Percentiles rank a stretch among this genome's conserved stretches.
Evolutionary conservation across 768 basidiomycete genomes (phyloP).

Genomic region (Pleurotus giganteus): DNA sequence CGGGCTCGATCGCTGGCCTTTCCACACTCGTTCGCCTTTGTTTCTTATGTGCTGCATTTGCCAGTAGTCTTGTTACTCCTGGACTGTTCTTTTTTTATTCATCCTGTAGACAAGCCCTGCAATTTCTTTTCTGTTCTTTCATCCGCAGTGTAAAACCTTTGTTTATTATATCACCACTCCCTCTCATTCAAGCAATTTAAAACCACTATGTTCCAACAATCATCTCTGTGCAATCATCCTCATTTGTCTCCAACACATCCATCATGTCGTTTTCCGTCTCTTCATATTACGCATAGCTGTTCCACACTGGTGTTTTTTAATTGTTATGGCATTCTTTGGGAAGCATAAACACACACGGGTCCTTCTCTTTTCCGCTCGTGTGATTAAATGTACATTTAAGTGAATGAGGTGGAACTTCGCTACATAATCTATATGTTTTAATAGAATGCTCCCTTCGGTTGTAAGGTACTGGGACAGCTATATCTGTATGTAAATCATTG

Average conservation of each 20-base stretch:
- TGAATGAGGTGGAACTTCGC: background rate
- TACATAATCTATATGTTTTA: background rate
- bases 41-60: background rate
- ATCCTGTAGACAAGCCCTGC: constrained; percentile 1
- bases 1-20: background rate
- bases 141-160: constrained; percentile 9
- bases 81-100: constrained; percentile 2
- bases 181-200: constrained; percentile 4
- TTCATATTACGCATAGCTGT: background rate
- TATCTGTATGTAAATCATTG: constrained; percentile 2
- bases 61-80: background rate
- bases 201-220: constrained; percentile 11
- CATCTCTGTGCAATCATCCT: background rate
- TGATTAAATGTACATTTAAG: background rate
- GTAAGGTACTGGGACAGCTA: background rate
- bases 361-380: no score
- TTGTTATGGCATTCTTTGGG: background rate
- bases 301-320: constrained; percentile 10
- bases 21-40: background rate
- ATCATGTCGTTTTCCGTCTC: background rate
- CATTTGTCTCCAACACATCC: background rate
- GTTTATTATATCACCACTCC: constrained; percentile 8
- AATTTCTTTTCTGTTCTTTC: background rate
- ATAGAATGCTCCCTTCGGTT: background rate
- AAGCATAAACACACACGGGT: background rate